Percentiles rank a stretch among this genome's conserved stretches.
phyloP scores from a whole-genome alignment of 2,329 filamentous ascomycete species.

The Waltergamsia citrina region DNA sequence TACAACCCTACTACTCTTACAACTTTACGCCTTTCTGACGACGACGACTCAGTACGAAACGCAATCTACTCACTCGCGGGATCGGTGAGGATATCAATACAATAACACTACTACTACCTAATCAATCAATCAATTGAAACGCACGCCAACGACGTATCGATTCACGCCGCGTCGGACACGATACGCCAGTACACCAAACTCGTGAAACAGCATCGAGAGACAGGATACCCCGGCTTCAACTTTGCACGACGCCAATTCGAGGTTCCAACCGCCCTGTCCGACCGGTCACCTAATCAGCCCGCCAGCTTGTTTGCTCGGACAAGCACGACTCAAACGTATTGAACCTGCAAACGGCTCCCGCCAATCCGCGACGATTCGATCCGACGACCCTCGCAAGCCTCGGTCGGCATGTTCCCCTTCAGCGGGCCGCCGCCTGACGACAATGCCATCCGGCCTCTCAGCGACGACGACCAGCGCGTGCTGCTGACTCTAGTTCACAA shows the following conservation, averaged over 20 bases:
- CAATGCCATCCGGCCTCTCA: constrained; percentile 21
- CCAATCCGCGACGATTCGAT: no score
- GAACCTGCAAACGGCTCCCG: no score
- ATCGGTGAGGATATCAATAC: constrained; percentile 1
- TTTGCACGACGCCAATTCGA: no score
- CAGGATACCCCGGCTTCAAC: no score
- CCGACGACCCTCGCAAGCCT: no score
- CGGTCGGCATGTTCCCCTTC: constrained; percentile 22
- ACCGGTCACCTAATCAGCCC: no score
- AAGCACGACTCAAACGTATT: no score
- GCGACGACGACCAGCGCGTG: constrained; percentile 27
- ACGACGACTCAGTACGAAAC: background rate
- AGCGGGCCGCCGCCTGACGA: constrained; percentile 20
- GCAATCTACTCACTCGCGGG: constrained; percentile 2
- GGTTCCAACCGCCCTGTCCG: no score
- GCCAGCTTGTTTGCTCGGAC: no score
- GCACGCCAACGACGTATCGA: background rate
- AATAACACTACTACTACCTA: background rate
- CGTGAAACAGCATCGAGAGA: no score
- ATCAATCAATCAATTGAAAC: background rate
- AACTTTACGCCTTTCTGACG: constrained; percentile 4
- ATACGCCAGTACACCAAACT: background rate
- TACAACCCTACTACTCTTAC: no score
- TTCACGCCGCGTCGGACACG: background rate
- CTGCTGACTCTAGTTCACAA: constrained; percentile 24